Conservation (phyloP, 768 basidiomycete genomes). For the Hypholoma fasciculare region DNA sequence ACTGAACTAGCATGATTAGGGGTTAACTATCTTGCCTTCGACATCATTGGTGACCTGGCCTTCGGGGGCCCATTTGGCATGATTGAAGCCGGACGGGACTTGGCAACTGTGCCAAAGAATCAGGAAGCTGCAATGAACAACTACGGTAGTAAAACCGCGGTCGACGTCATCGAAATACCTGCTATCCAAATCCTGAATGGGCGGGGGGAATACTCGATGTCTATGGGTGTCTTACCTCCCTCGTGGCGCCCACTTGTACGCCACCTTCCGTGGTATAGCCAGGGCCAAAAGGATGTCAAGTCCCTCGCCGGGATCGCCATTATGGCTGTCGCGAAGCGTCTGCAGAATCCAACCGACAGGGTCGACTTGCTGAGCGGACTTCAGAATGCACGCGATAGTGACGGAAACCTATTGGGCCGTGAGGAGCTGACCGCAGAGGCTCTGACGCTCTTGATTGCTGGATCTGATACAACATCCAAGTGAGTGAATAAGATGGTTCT, state of each 20-base stretch:
- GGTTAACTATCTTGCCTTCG: conserved; percentile 57
- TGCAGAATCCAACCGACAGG: conserved; percentile 69
- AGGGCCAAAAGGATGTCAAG: conserved; percentile 65
- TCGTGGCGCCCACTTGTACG: conserved; percentile 67
- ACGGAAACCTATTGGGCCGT: conserved; percentile 78
- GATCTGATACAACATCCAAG: conserved; percentile 94
- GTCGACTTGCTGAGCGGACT: conserved; percentile 83
- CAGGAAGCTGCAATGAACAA: conserved; percentile 54
- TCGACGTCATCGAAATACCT: conserved; percentile 62
- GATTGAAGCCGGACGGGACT: conserved; percentile 72
- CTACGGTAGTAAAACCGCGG: conserved; percentile 46
- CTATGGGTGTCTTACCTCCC: conserved; percentile 76
- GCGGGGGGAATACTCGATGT: conserved; percentile 84
- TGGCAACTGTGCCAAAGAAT: conserved; percentile 64
- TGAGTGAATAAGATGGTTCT: conserved; percentile 30
- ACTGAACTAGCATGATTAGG: conserved; percentile 30
- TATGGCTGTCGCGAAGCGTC: conserved; percentile 75
- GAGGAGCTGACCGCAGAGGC: conserved; percentile 90
- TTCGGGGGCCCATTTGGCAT: conserved; percentile 92
- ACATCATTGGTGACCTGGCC: conserved; percentile 84
- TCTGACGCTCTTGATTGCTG: conserved; percentile 82
- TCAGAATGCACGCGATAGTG: conserved; percentile 72
- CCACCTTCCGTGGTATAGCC: conserved; percentile 74
- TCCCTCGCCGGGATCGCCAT: conserved; percentile 79
- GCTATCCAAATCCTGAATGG: conserved; percentile 86